phyloP scores from a whole-genome alignment of 345 rosid species.

The Anastatica hierochuntica region DNA sequence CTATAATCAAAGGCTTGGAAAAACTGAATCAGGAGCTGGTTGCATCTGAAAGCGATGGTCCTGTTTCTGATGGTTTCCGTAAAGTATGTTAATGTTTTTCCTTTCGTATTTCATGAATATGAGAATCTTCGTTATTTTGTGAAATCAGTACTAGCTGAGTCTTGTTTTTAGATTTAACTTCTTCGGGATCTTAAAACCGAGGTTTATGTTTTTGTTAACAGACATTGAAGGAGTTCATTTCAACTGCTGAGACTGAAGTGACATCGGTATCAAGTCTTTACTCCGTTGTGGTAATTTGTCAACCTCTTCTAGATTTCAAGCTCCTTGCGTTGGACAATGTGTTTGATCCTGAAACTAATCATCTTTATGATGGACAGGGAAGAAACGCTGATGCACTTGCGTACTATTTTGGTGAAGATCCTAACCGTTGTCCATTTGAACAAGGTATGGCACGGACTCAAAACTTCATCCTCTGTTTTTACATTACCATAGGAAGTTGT shows the following conservation, averaged over 20 bases:
- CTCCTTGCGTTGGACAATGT: constrained; percentile 1
- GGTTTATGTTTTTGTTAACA: too few relatives aligned
- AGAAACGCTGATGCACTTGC: constrained; percentile 98
- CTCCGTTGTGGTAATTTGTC: constrained; percentile 64
- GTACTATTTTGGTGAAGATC: constrained; percentile 92
- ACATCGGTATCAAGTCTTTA: constrained; percentile 65
- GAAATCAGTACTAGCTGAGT: too few relatives aligned
- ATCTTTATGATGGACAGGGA: constrained; percentile 71
- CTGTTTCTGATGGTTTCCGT: constrained; percentile 76
- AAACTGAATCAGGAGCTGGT: constrained; percentile 80
- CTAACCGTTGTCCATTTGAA: constrained; percentile 89
- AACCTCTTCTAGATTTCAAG: constrained; percentile 1
- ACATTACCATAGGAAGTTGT: constrained; percentile 44
- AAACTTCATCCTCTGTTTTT: too few relatives aligned
- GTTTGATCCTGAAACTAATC: too few relatives aligned
- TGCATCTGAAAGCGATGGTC: constrained; percentile 91
- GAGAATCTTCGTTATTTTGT: too few relatives aligned
- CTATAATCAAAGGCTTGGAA: constrained; percentile 88
- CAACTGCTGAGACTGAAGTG: constrained; percentile 74
- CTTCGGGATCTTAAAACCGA: too few relatives aligned
- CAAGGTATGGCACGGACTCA: constrained; percentile 51
- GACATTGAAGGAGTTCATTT: constrained; percentile 75
- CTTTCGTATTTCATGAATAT: neutral
- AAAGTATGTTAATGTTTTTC: constrained; percentile 38
- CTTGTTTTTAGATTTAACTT: too few relatives aligned